A percentile compares a stretch with the other conserved stretches of the same genome.
Conservation (phyloP, 2,329 filamentous ascomycete genomes). For the Hymenotorrendiella dingleyae region DNA sequence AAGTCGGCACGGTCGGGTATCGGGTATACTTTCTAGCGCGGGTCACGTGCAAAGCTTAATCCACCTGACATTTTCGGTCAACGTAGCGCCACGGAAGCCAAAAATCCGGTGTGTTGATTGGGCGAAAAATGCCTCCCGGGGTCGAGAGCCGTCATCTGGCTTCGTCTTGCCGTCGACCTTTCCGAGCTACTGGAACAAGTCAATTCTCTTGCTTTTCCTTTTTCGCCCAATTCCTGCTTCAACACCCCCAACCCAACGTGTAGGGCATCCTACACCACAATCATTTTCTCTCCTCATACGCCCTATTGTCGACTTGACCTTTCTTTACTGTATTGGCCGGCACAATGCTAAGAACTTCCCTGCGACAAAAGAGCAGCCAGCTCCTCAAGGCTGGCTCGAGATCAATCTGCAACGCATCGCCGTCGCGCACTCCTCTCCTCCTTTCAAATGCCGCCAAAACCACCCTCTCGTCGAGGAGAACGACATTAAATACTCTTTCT, state of each 20-base stretch:
- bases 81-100: too few species aligned
- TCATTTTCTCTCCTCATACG: neutral
- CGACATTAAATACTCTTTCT: slow-evolving; percentile 38
- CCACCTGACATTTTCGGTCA: too few species aligned
- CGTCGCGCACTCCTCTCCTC: slow-evolving; percentile 38
- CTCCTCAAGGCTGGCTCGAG: slow-evolving; percentile 49
- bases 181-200: slow-evolving; percentile 5
- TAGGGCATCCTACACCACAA: too few species aligned
- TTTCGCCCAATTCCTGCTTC: too few species aligned
- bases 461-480: slow-evolving; percentile 41
- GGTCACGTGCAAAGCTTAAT: too few species aligned
- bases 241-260: too few species aligned
- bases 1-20: too few species aligned
- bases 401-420: slow-evolving; percentile 19
- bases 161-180: slow-evolving; percentile 1
- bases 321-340: slow-evolving; percentile 32
- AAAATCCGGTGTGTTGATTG: too few species aligned
- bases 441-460: slow-evolving; percentile 32
- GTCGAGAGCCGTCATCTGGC: slow-evolving; percentile 14
- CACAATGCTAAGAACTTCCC: slow-evolving; percentile 67
- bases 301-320: slow-evolving; percentile 3
- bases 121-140: neutral
- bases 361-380: slow-evolving; percentile 59
- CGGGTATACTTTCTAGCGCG: too few species aligned
- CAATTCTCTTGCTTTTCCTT: too few species aligned